Base-by-base conservation (phyloP, 1,284 basidiomycete genomes). In the Ustilago cynodontis region DNA sequence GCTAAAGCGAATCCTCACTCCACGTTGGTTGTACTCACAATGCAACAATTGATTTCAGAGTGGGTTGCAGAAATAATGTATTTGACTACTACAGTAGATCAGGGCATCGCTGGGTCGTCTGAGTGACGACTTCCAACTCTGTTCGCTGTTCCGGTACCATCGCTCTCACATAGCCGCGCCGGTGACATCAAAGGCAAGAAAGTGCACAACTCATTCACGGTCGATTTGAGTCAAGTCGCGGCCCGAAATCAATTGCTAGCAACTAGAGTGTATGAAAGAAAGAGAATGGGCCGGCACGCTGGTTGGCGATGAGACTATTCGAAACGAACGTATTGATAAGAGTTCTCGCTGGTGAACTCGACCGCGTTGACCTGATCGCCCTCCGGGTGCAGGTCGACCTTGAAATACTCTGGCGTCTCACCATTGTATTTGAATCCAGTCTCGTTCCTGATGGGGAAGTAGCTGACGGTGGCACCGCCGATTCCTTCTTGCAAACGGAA, bases 401-500 rank as follows among this genome's bases (percentile, higher is more conserved):
- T 33, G 49, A 60, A 67, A 57, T 67, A 59, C 7, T 59, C 51
- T 20, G 70, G 70, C 0, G 60, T 72, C 58, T 72, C 60, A 24
- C 70, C 70, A 0, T 47, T 28, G 57, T 72, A 72, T n/a, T 37
- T 26, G 57, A 56, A 72, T 10, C 59, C 61, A 11, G 71, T 68
- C 13, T 55, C 22, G 54, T 73, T 73, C 26, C 33, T 58, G 61
- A 68, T 39, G n/a, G 71, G 71, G 59, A 68, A 65, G 54, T 68
- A 73, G 52, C 41, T 37, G 29, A 68, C 7, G 2, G 39, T 28
- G 9, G 58, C n/a, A 6, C 39, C 58, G 9, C 65, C 71, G 16
- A 62, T 18, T 26, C 61, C 62, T 52, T 68, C 61, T 31, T 73
- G 71, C 24, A 73, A 29, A 6, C 71, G 45, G 71, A 73, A 73